Conservation (phyloP, 805 yeast genomes). For the Candida nanaspora region DNA sequence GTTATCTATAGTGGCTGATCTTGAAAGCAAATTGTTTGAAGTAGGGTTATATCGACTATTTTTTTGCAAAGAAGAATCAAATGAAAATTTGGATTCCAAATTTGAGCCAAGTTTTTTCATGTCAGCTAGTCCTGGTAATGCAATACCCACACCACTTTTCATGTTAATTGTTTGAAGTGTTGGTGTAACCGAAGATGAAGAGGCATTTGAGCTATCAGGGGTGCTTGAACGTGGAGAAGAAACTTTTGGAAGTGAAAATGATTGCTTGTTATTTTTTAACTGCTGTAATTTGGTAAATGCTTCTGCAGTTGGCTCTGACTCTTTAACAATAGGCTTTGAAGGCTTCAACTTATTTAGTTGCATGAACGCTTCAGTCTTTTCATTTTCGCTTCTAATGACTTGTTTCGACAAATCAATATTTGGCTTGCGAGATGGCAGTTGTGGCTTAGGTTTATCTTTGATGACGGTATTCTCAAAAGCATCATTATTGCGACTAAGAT, state of each 20-base stretch:
- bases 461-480: too few relatives aligned
- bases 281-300: slow-evolving; percentile 11
- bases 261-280: not conserved
- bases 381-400: not conserved
- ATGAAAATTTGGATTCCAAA: slow-evolving; percentile 13
- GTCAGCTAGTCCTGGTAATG: slow-evolving; percentile 17
- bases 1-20: slow-evolving; percentile 9
- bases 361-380: slow-evolving; percentile 8
- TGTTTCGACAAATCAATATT: not conserved
- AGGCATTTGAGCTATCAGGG: too few relatives aligned
- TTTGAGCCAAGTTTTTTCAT: slow-evolving; percentile 4
- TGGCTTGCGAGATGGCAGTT: not conserved
- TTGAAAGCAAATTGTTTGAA: slow-evolving; percentile 3
- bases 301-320: slow-evolving; percentile 18
- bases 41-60: too few relatives aligned
- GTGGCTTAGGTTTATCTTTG: not conserved
- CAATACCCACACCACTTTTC: slow-evolving; percentile 5
- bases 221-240: too few relatives aligned
- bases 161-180: not conserved
- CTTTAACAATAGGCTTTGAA: slow-evolving; percentile 11
- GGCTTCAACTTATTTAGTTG: slow-evolving; percentile 11
- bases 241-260: too few relatives aligned
- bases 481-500: slow-evolving; percentile 4
- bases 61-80: slow-evolving; percentile 22
- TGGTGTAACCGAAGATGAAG: not conserved